phyloP scores from a whole-genome alignment of 1,139 yeast genomes.

The Candida glucosophila region DNA sequence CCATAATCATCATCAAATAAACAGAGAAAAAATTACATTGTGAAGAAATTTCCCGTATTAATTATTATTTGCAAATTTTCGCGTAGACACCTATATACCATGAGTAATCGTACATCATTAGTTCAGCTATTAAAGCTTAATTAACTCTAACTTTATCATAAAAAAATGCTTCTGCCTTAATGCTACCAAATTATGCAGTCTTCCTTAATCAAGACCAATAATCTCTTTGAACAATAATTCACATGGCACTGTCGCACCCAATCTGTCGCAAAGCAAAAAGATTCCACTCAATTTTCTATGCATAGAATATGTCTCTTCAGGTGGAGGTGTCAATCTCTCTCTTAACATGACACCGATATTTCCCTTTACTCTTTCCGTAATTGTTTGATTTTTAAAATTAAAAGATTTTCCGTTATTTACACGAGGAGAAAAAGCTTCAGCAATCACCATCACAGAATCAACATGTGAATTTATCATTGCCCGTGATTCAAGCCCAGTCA shows the following conservation, averaged over 20 bases:
- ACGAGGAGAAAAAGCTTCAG: conserved; percentile 76
- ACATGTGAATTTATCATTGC: conserved; percentile 90
- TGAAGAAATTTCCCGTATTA: no score
- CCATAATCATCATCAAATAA: no score
- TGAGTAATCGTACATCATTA: no score
- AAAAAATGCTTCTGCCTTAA: conserved; percentile 1
- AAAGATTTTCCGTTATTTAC: conserved; percentile 43
- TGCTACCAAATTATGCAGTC: no score
- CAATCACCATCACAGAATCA: conserved; percentile 81
- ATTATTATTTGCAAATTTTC: not conserved
- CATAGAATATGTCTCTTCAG: conserved; percentile 92
- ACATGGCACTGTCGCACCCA: conserved; percentile 79
- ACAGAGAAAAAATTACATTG: no score
- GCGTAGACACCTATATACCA: conserved; percentile 2
- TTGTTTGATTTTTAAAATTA: conserved; percentile 77
- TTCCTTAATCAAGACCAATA: conserved; percentile 35
- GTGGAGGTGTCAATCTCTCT: conserved; percentile 93
- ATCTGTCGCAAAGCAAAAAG: conserved; percentile 77
- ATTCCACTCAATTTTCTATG: conserved; percentile 95
- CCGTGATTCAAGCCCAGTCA: conserved; percentile 83
- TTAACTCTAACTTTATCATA: no score
- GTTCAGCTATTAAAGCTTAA: no score
- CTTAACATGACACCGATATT: conserved; percentile 83
- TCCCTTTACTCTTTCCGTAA: conserved; percentile 83
- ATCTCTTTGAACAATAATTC: conserved; percentile 68